Base-by-base conservation (phyloP, 768 basidiomycete species). In the Galerina sulciceps region DNA sequence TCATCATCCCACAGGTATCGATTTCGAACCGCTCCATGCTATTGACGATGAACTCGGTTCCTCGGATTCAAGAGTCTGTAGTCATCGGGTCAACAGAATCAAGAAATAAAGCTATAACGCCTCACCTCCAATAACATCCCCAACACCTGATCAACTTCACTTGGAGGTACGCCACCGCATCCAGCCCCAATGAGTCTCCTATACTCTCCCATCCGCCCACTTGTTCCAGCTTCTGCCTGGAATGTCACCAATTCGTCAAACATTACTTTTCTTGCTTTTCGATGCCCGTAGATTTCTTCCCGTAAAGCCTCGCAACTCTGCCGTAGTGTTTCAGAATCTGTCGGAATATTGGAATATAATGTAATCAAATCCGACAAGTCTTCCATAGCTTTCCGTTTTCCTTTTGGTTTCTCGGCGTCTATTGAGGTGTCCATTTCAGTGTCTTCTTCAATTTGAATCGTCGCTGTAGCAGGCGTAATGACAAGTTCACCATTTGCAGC, bases 141-240 rank as follows among this genome's bases (percentile, higher is more conserved):
- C 59, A 97, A 79, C 4, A 95, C 88, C 59, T 85, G 84, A 67
- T 98, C 96, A 37, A 98, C 91, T 60, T 98, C 95, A n/a, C 85
- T 79, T 1, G 90, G 86, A 2, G 89, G 84, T 31, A 95, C 83
- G 0, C 93, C 91, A 20, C 94, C 94, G 75, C 93, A 96, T 0
- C 93, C 95, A 14, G 93, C 88, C 34, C 90, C 89, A 66, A 99
- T 95, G 51, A 99, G 73, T 61, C 89, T 81, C 65, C 95, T 79
- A 71, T 98, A 99, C 63, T 96, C 91, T 4, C 84, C 81, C 87
- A 99, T 96, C 61, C 88, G 81, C 40, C 91, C 93, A 31, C 90
- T 87, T 0, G 95, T 97, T 4, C 96, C 96, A 0, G 91, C 88
- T 73, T 96, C 93, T 17, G 93, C 90, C 70, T 95, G 91, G 73